Evolutionary conservation across 108 stramenopile species (phyloP).

Genomic region (Conticribra guillardii): DNA sequence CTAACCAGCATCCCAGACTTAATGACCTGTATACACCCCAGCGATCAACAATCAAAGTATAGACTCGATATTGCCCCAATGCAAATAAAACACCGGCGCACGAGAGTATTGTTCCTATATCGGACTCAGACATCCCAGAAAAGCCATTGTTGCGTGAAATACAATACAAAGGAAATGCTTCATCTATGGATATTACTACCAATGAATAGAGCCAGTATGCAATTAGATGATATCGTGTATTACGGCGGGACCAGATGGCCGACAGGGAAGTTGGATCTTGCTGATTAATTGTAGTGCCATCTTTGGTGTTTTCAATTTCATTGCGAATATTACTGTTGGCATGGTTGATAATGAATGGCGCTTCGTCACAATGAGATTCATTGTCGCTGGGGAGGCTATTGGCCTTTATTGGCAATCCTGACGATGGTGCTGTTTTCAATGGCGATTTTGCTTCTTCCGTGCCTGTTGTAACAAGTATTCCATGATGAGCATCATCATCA

Average conservation of each 20-base stretch:
- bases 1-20: conserved; percentile 42
- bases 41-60: conserved; percentile 41
- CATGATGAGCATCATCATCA: not conserved
- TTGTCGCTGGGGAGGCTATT: not conserved
- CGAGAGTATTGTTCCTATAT: conserved; percentile 69
- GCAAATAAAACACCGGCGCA: conserved; percentile 58
- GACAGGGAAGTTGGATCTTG: conserved; percentile 1
- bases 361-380: not conserved
- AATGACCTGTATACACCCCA: conserved; percentile 58
- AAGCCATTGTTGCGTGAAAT: conserved; percentile 63
- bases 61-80: conserved; percentile 53
- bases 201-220: conserved; percentile 72
- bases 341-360: no score
- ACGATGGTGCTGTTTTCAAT: conserved; percentile 8
- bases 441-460: not conserved
- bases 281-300: not conserved
- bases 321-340: no score
- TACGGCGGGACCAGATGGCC: conserved; percentile 32
- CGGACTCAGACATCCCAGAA: conserved; percentile 54
- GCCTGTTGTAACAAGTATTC: not conserved
- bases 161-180: conserved; percentile 75
- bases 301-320: not conserved
- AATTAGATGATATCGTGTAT: conserved; percentile 51
- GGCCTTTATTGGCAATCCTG: not conserved
- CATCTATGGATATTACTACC: conserved; percentile 52